Evolutionary conservation across 139 green algal genomes (phyloP).

Genomic region (Astrephomene gubernaculifera): DNA sequence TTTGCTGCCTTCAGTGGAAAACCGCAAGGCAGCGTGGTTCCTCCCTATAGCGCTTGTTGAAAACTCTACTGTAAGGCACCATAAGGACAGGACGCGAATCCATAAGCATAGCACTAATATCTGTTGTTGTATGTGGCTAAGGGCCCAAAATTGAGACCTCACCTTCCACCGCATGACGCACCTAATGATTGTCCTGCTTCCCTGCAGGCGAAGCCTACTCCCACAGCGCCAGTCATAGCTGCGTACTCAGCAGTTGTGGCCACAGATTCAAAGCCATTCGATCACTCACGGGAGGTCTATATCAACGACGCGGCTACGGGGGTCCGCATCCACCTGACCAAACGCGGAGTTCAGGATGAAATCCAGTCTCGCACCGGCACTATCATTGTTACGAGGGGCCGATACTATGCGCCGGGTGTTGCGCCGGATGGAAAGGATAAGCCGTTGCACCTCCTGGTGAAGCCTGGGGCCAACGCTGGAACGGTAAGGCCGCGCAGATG

Average conservation of each 20-base stretch:
- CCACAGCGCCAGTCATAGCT: neutral
- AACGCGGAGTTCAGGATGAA: slow-evolving; percentile 63
- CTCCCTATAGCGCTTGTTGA: too few species aligned
- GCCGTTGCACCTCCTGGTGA: slow-evolving; percentile 63
- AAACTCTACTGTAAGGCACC: too few species aligned
- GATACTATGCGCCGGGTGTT: slow-evolving; percentile 59
- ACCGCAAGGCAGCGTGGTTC: too few species aligned
- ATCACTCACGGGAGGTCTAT: slow-evolving; percentile 47
- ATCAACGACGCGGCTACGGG: slow-evolving; percentile 66
- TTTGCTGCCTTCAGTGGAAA: too few species aligned
- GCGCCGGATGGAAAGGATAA: slow-evolving; percentile 51
- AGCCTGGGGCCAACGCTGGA: slow-evolving; percentile 33
- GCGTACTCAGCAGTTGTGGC: neutral
- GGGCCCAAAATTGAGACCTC: too few species aligned
- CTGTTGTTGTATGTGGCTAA: too few species aligned
- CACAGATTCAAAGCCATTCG: neutral
- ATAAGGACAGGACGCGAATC: too few species aligned
- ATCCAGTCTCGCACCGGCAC: slow-evolving; percentile 61
- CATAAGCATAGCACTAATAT: too few species aligned
- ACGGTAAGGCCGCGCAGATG: neutral
- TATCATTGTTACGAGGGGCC: slow-evolving; percentile 56
- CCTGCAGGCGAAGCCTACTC: neutral
- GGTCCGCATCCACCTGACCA: slow-evolving; percentile 62
- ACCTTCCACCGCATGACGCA: too few species aligned
- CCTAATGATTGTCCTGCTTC: neutral